Conservation (phyloP, 345 rosid species). For the Passiflora organensis region DNA sequence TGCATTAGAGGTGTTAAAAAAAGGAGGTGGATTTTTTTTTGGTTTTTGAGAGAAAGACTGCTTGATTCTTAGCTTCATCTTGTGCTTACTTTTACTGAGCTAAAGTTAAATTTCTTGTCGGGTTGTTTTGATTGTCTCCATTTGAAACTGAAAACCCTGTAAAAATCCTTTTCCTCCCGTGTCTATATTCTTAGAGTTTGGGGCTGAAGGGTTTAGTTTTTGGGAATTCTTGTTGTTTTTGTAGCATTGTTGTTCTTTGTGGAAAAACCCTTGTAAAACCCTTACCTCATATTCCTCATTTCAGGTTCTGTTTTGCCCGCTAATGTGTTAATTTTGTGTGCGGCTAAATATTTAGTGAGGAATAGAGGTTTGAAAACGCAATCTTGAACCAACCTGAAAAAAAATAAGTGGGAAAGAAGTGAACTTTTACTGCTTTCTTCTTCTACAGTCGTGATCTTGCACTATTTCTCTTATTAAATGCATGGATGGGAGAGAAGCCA, state of each 20-base stretch:
- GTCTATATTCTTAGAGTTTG: background rate
- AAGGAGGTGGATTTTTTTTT: background rate
- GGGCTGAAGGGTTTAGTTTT: no score
- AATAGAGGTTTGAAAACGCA: background rate
- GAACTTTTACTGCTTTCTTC: background rate
- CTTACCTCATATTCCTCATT: background rate
- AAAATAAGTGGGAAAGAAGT: background rate
- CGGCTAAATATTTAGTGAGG: no score
- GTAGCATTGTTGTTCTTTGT: background rate
- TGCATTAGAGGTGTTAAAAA: conserved; percentile 1
- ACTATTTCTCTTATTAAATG: conserved; percentile 46
- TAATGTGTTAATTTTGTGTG: background rate
- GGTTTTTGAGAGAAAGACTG: background rate
- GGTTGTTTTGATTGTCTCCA: conserved; percentile 4
- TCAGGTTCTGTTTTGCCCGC: background rate
- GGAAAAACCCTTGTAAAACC: conserved; percentile 15
- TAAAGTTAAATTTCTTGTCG: conserved; percentile 2
- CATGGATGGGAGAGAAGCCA: conserved; percentile 98
- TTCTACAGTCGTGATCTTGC: conserved; percentile 11
- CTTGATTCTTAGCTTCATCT: conserved; percentile 7
- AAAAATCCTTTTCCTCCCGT: background rate
- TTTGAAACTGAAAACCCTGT: conserved; percentile 2
- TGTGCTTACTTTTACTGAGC: background rate
- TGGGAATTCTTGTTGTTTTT: no score
- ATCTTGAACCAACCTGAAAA: conserved; percentile 1